A percentile compares a stretch with the other conserved stretches of the same genome.
Conservation (phyloP, 2,329 filamentous ascomycete species). For the Aureobasidium leucospermi region DNA sequence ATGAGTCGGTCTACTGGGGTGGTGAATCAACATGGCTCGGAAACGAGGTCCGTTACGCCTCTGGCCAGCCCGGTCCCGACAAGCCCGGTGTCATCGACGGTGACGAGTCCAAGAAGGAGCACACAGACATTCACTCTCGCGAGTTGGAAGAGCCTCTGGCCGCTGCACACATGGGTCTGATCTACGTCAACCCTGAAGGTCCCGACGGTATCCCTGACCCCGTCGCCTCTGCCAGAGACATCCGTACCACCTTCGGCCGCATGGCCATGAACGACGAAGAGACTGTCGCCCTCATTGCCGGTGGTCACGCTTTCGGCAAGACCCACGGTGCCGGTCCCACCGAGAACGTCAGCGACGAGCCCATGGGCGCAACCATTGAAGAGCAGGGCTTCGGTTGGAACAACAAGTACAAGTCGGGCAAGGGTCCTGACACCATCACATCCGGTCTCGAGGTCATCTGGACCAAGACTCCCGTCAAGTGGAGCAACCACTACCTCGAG, state of each 20-base stretch:
- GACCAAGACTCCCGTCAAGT: constrained; percentile 69
- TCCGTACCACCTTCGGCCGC: constrained; percentile 65
- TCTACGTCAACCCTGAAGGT: constrained; percentile 76
- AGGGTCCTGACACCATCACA: constrained; percentile 66
- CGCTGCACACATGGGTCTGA: constrained; percentile 67
- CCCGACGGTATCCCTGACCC: constrained; percentile 67
- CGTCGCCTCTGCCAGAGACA: constrained; percentile 61
- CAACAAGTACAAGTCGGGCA: constrained; percentile 57
- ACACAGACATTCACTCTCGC: constrained; percentile 45
- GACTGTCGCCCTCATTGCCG: constrained; percentile 71
- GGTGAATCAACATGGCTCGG: constrained; percentile 67
- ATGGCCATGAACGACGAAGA: constrained; percentile 83
- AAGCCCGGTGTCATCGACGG: constrained; percentile 37
- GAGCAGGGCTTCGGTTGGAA: constrained; percentile 66
- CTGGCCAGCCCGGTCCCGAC: constrained; percentile 42
- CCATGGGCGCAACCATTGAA: constrained; percentile 56
- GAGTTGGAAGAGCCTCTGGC: constrained; percentile 62
- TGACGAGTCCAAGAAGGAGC: constrained; percentile 36
- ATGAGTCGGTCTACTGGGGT: constrained; percentile 72
- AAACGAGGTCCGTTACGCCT: constrained; percentile 62
- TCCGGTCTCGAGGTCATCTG: constrained; percentile 72
- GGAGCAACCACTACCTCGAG: constrained; percentile 67
- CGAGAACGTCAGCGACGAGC: constrained; percentile 60
- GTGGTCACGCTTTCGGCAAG: constrained; percentile 74
- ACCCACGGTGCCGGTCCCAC: constrained; percentile 64